Evolutionary conservation across 345 rosid species (phyloP).

Genomic region (Hypericum perforatum): DNA sequence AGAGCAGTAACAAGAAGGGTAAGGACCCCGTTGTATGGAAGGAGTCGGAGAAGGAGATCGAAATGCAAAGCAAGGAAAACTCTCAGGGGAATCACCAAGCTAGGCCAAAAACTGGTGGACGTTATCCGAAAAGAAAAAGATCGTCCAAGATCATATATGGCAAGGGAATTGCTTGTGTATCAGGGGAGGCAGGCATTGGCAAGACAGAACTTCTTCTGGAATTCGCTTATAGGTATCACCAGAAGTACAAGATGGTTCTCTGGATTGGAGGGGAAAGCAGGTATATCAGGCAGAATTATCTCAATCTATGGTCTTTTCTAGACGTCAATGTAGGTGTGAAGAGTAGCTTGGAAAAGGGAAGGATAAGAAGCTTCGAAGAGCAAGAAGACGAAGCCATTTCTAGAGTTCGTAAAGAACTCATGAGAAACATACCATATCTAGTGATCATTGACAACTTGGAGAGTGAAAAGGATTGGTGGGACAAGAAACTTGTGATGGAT

Average conservation of each 20-base stretch:
- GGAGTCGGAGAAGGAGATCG: constrained; percentile 92
- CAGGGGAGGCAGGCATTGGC: constrained; percentile 88
- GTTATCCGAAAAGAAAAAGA: constrained; percentile 49
- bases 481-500: constrained; percentile 76
- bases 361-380: constrained; percentile 75
- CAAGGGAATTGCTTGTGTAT: constrained; percentile 80
- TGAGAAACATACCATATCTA: constrained; percentile 86
- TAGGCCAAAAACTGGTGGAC: constrained; percentile 31
- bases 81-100: constrained; percentile 23
- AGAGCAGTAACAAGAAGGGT: constrained; percentile 46
- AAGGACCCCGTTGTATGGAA: constrained; percentile 90
- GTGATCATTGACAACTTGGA: constrained; percentile 85
- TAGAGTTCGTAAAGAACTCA: constrained; percentile 71
- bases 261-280: constrained; percentile 95
- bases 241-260: constrained; percentile 85
- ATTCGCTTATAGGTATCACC: constrained; percentile 74
- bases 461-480: constrained; percentile 99
- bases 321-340: constrained; percentile 80
- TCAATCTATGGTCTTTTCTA: constrained; percentile 64
- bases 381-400: constrained; percentile 78
- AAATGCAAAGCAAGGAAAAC: constrained; percentile 55
- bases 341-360: constrained; percentile 40
- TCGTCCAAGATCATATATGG: constrained; percentile 59
- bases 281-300: constrained; percentile 74
- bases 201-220: constrained; percentile 96